Conservation (phyloP, 2,329 filamentous ascomycete genomes). For the Zasmidium citrigriseum region DNA sequence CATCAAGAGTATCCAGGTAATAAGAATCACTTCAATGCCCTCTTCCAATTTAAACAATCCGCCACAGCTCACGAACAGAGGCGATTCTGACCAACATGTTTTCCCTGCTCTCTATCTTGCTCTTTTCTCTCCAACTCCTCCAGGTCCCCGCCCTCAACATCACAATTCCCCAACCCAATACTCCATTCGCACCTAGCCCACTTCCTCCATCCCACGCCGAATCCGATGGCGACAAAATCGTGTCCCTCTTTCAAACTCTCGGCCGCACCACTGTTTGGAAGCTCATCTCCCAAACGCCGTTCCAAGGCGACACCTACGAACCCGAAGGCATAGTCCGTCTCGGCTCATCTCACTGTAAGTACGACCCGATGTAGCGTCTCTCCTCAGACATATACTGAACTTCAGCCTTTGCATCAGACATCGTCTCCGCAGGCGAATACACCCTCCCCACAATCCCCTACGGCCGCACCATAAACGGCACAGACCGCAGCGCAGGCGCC, state of each 20-base stretch:
- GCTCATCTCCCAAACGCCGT: constrained; percentile 43
- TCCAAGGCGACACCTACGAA: constrained; percentile 51
- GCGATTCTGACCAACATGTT: not conserved
- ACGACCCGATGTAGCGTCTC: too few species aligned
- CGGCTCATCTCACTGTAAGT: constrained; percentile 45
- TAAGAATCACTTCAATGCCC: too few species aligned
- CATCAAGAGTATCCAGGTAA: too few species aligned
- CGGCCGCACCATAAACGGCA: not conserved
- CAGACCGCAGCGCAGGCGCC: not conserved
- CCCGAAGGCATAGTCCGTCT: constrained; percentile 53
- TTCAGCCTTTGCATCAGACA: too few species aligned
- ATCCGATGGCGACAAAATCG: constrained; percentile 40
- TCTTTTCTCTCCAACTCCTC: not conserved
- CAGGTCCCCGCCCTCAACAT: constrained; percentile 33
- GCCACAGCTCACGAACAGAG: too few species aligned
- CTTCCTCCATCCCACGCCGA: constrained; percentile 39
- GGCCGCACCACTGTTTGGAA: constrained; percentile 46
- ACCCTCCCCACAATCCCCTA: constrained; percentile 23
- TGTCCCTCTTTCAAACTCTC: constrained; percentile 39
- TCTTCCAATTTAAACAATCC: too few species aligned
- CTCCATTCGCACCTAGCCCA: constrained; percentile 30
- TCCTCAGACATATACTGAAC: too few species aligned
- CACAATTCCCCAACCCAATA: constrained; percentile 33
- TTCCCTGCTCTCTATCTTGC: not conserved
- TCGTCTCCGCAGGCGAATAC: constrained; percentile 50